Evolutionary conservation across 1,139 yeast species (phyloP), one percentile per base, ranked within the genome.

Genomic region (Debaryomyces psychrophilus): DNA sequence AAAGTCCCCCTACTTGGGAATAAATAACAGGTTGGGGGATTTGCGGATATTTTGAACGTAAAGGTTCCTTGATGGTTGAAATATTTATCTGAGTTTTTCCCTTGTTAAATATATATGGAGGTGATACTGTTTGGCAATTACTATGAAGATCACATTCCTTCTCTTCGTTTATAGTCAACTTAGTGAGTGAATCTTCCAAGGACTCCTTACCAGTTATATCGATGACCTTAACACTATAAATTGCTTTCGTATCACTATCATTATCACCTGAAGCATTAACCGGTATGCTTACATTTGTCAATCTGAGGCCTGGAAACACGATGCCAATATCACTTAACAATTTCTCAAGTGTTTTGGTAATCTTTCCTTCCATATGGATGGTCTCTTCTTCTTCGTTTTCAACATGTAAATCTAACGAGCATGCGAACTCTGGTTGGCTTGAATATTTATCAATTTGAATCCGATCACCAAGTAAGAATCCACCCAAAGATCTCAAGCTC

Each of bases 1-100:
- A 53, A 31, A 93, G 73, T 0, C 99, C 99, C 14, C 99, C 99
- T 4, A 93, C 82, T 22, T 77, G 73, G 2, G 72, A 60, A 52
- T 81, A 85, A 2, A 71, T 64, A 0, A 71, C 54, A 20, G 64
- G 64, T 48, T 61, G 68, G 0, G 83, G 82, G 20, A 74, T 59
- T 26, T 68, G 69, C 27, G 76, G 75, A 48, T 69, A 71, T 50
- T 67, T 69, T 3, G 61, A 39, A 14, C 52, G 50, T 1, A 58
- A 49, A 6, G 59, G 55, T 59, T 44, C 58, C 58, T 8, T 49
- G 8, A 55, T 51, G 0, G 46, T 33, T 1, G 68, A 60, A 8
- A 56, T 54, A 1, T 45, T 50, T 0, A 79, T 39, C 2, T 52
- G 53, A 0, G 80, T 70, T 2, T 67, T 60, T 1, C 76, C 73